Evolutionary conservation across 2,329 filamentous ascomycete species (phyloP), one percentile per base, ranked within the genome.

Genomic region (Ramularia endophylla): DNA sequence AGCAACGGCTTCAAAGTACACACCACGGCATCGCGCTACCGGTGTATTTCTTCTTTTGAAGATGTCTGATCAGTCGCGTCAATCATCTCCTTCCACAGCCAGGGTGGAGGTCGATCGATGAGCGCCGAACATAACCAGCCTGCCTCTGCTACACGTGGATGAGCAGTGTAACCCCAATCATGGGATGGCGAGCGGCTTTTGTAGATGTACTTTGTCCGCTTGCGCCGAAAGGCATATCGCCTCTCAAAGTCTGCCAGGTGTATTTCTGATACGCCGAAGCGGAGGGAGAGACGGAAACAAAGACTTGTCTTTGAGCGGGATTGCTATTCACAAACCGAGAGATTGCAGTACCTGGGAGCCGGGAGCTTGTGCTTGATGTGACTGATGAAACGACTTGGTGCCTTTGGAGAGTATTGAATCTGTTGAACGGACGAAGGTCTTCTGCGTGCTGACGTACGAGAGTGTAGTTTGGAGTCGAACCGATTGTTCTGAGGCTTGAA

Each of bases 141-240:
- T 52, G 45, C 46, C 49, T 51, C 47, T 50, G 43, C 44, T 40
- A 36, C 32, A 40, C 31, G n/a, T 27, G 40, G 43, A 38, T 43
- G 25, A 22, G 33, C 22, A 27, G 39, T 43, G 38, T 43, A 36
- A 45, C 47, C 54, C 39, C 41, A 39, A 30, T 27, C 36, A 53
- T 53, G 62, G 62, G 65, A 69, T 69, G 59, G 64, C 65, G 73
- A 77, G 78, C 86, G 87, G 79, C 80, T 94, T 95, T 95, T 94
- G 75, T 73, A 75, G 87, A 94, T 82, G 87, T 89, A 68, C 79
- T 95, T 95, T 94, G 86, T 84, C 77, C 86, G 86, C 81, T 73
- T 46, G 53, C 45, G 43, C 41, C 22, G 38, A 38, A 28, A 16
- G 41, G 37, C 61, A 73, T 59, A 60, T 71, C 66, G 80, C 83